Base-by-base conservation (phyloP, 2,329 filamentous ascomycete species). In the Bipolaris cookei region DNA sequence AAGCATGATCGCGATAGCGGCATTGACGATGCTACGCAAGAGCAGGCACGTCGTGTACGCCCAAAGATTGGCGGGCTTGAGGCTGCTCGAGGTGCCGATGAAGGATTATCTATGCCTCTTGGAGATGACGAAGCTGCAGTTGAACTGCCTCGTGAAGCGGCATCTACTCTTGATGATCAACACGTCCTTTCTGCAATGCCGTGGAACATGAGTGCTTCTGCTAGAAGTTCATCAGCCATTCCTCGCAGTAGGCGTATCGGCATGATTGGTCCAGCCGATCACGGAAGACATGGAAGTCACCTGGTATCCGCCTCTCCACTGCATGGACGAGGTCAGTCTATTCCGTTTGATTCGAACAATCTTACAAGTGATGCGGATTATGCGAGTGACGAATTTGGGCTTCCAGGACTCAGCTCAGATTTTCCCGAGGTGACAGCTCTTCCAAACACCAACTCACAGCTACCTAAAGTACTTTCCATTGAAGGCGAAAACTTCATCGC, bases 91-190 rank as follows among this genome's bases (percentile, higher is more conserved):
- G 73, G 70, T 37, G 67, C 69, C 52, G 73, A 79, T n/a, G 74
- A 75, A 45, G 66, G 43, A 4, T 56, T 72, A 34, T 66, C 66
- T 44, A 57, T 71, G 44, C 54, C 58, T n/a, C 62, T 63, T 16
- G 64, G 64, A 13, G 68, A 80, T 61, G 68, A 80, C 61, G 84
- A 84, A 7, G 74, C 89, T 18, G 92, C 96, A 73, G 74, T 89
- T 14, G 92, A 96, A 74, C 75, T 91, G 21, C 90, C 88, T 18
- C 86, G 91, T 76, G 86, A 90, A 39, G 89, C 85, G 1, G 84
- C 81, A 0, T 82, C 85, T 0, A 84, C 85, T 6, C 82, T 95
- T 51, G 85, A 86, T 4, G 90, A 96, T 56, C 84, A 88, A 51
- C 84, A 88, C 45, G 83, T 84, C 25, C 85, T 85, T 21, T 85